Base-by-base conservation (phyloP, 805 yeast species). In the Teunomyces stri region DNA sequence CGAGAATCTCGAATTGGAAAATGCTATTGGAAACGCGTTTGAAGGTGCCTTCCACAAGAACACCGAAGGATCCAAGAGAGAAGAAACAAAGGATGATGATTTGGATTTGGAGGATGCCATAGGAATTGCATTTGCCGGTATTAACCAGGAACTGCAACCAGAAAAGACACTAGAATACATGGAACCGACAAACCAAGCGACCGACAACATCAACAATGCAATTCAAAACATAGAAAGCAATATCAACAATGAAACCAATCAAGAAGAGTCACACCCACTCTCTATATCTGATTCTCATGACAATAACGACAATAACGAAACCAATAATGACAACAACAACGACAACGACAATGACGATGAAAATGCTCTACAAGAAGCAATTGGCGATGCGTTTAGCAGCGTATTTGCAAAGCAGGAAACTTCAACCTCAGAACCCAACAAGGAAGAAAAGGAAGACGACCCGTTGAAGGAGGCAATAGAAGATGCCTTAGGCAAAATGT, bases 41-140 rank as follows among this genome's bases (percentile, higher is more conserved):
- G 46, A 48, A 13, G 34, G 18, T 11, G 51, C 44, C 4, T 40
- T 40, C 12, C n/a, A 27, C 3, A 15, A 29, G 30, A 25, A 30
- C n/a, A 12, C 18, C 11, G 30, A 44, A 11, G 20, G 15, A 18
- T 10, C 46, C 10, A n/a, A 3, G n/a, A 9, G 15, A 34, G 22
- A 28, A 4, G 30, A 16, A 5, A 48, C 45, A 6, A 35, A 44
- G 6, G 31, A 43, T 13, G 60, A 57, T 37, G 46, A 45, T 10
- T 15, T 31, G 15, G 56, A 60, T 33, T 44, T 64, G 20, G 61
- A 58, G 11, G 60, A 54, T 25, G 69, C 66, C 16, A 66, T 66
- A 20, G 71, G 69, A 4, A 54, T 62, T 42, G 71, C 66, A 3
- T 62, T 66, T 37, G 44, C 44, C 25, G 18, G 37, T 13, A 18